Evolutionary conservation across 768 basidiomycete species (phyloP).

Genomic region (Suillus subluteus): DNA sequence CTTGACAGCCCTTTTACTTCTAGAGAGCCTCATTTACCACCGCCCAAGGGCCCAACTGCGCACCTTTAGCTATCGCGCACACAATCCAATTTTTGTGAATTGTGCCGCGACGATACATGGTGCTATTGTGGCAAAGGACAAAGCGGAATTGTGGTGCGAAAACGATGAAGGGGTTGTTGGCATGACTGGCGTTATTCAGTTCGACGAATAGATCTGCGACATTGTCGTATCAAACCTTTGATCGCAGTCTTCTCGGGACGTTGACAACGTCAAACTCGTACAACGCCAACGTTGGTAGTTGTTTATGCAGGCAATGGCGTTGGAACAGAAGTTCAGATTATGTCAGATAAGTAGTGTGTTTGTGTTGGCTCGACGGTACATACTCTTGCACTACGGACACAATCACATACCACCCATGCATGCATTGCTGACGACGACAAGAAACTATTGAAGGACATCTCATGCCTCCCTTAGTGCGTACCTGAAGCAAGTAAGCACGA

Average conservation of each 20-base stretch:
- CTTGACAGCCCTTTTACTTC: slow-evolving; percentile 76
- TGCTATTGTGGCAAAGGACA: slow-evolving; percentile 40
- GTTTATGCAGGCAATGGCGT: background rate
- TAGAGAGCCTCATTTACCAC: slow-evolving; percentile 60
- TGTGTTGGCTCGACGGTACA: background rate
- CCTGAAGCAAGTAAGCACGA: slow-evolving; percentile 17
- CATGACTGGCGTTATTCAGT: slow-evolving; percentile 60
- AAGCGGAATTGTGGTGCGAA: slow-evolving; percentile 57
- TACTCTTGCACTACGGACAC: background rate
- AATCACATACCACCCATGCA: background rate
- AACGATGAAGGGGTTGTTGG: slow-evolving; percentile 63
- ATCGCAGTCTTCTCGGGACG: background rate
- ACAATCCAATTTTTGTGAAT: slow-evolving; percentile 64
- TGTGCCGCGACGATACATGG: slow-evolving; percentile 51
- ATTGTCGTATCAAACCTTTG: background rate
- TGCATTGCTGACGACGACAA: background rate
- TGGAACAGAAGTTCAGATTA: background rate
- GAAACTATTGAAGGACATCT: background rate
- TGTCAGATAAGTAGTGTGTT: background rate
- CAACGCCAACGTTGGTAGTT: no score
- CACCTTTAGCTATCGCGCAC: slow-evolving; percentile 70
- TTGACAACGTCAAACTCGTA: background rate
- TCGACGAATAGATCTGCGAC: background rate
- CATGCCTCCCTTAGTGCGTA: slow-evolving; percentile 24
- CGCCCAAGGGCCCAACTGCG: slow-evolving; percentile 50